phyloP scores from a whole-genome alignment of 495 filamentous ascomycete genomes.

The Trichoderma asperelloides region DNA sequence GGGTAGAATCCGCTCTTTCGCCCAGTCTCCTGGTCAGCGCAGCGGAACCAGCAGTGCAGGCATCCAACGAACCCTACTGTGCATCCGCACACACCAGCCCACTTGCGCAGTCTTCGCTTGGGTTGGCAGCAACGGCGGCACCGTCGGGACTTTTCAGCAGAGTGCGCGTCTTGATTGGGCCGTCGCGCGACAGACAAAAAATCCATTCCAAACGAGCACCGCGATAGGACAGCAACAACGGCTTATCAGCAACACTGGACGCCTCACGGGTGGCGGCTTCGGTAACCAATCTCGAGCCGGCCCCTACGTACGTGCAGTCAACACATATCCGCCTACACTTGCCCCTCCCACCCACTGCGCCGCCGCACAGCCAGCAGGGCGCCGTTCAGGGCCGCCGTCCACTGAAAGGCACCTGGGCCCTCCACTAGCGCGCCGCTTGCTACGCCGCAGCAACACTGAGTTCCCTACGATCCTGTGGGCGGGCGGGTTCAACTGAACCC shows the following conservation, averaged over 20 bases:
- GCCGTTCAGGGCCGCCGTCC: not conserved
- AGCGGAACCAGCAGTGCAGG: not conserved
- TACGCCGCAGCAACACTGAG: not conserved
- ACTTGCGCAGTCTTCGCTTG: not conserved
- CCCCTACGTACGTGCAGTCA: not conserved
- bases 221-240: not conserved
- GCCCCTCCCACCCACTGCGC: not conserved
- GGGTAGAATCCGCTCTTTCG: conserved; percentile 1
- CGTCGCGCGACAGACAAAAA: not conserved
- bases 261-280: not conserved
- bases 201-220: not conserved
- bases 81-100: not conserved
- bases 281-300: not conserved
- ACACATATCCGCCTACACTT: not conserved
- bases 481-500: not conserved
- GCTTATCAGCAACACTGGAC: not conserved
- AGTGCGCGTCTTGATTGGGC: not conserved
- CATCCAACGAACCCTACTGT: conserved; percentile 1
- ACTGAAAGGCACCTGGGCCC: not conserved
- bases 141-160: not conserved
- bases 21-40: not conserved
- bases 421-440: not conserved
- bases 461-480: not conserved
- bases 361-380: conserved; percentile 1
- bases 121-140: not conserved